Percentiles rank a stretch among this genome's conserved stretches.
phyloP scores from a whole-genome alignment of 192 early-diverging fungal genomes.

The Chytriomyces sp. region DNA sequence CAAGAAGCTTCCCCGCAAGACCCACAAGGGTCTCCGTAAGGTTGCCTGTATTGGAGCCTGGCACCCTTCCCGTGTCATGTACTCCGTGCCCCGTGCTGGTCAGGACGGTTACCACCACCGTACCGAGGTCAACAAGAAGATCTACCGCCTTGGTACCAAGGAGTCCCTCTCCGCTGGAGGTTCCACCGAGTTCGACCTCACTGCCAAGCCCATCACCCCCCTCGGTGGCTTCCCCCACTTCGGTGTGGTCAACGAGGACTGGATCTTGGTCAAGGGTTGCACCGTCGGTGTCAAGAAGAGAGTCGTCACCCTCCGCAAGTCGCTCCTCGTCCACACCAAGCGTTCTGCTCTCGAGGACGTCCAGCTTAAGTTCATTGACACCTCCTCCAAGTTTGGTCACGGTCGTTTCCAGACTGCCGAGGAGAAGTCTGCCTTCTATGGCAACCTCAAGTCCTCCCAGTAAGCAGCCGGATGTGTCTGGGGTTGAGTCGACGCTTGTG shows the following conservation, averaged over 20 bases:
- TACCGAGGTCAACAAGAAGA: slow-evolving; percentile 99
- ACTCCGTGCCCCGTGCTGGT: slow-evolving; percentile 99
- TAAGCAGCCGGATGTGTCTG: background rate
- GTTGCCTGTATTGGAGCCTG: slow-evolving; percentile 99
- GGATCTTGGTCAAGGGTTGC: slow-evolving; percentile 97
- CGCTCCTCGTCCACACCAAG: slow-evolving; percentile 93
- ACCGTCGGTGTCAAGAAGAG: slow-evolving; percentile 96
- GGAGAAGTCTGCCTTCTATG: slow-evolving; percentile 94
- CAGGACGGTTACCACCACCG: slow-evolving; percentile 99
- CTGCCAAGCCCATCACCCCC: slow-evolving; percentile 95
- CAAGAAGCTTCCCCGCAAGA: slow-evolving; percentile 99
- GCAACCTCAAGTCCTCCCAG: slow-evolving; percentile 56
- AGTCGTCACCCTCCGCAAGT: slow-evolving; percentile 98
- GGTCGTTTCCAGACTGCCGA: slow-evolving; percentile 98
- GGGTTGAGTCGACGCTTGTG: too few species aligned
- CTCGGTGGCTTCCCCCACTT: slow-evolving; percentile 99
- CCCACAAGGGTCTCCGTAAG: slow-evolving; percentile 99
- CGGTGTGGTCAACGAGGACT: slow-evolving; percentile 98
- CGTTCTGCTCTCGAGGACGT: slow-evolving; percentile 96
- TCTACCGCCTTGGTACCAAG: slow-evolving; percentile 94
- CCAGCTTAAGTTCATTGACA: slow-evolving; percentile 98
- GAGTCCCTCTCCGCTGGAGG: slow-evolving; percentile 79
- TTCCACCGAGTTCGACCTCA: slow-evolving; percentile 96
- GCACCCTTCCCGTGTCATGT: slow-evolving; percentile 95
- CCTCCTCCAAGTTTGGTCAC: slow-evolving; percentile 98